Percentiles rank a stretch among this genome's conserved stretches.
Conservation (phyloP, 352 stramenopile species). For the Peronosclerospora sorghi region DNA sequence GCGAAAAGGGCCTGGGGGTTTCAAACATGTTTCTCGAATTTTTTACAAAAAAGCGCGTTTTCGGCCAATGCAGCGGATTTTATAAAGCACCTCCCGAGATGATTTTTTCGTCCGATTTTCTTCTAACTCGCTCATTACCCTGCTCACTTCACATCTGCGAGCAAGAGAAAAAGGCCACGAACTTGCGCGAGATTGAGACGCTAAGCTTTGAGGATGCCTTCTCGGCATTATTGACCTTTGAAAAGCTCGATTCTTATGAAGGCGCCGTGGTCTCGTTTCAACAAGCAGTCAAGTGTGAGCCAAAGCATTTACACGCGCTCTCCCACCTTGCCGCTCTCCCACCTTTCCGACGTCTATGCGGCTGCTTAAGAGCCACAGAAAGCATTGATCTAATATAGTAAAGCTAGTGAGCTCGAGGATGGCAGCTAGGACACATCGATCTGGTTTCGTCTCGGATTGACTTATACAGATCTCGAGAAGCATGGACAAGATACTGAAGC, state of each 20-base stretch:
- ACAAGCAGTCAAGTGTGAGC: slow-evolving; percentile 25
- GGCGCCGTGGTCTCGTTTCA: slow-evolving; percentile 34
- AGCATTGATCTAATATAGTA: slow-evolving; percentile 28
- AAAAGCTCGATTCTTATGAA: slow-evolving; percentile 46
- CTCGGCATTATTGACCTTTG: slow-evolving; percentile 54
- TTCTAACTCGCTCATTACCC: too few species aligned
- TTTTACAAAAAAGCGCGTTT: too few species aligned
- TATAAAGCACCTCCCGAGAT: too few species aligned
- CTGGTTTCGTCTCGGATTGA: slow-evolving; percentile 42
- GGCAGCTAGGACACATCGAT: slow-evolving; percentile 30
- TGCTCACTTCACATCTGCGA: too few species aligned
- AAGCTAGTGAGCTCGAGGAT: slow-evolving; percentile 22
- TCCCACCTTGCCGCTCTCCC: too few species aligned
- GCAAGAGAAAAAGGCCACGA: too few species aligned
- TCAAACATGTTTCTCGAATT: too few species aligned
- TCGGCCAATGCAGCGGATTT: too few species aligned
- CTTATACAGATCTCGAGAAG: slow-evolving; percentile 24
- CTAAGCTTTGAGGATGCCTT: too few species aligned
- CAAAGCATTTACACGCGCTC: slow-evolving; percentile 36
- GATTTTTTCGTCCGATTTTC: too few species aligned
- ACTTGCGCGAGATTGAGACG: too few species aligned
- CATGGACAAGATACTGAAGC: slow-evolving; percentile 21
- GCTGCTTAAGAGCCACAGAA: slow-evolving; percentile 19
- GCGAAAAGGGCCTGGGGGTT: too few species aligned
- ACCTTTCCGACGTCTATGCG: slow-evolving; percentile 36